Percentiles rank a stretch among this genome's conserved stretches.
These are phyloP conservation scores for Buddleja alternifolia DNA, from an alignment of 257 asterid species.

Conservation along the genomic window DNA sequence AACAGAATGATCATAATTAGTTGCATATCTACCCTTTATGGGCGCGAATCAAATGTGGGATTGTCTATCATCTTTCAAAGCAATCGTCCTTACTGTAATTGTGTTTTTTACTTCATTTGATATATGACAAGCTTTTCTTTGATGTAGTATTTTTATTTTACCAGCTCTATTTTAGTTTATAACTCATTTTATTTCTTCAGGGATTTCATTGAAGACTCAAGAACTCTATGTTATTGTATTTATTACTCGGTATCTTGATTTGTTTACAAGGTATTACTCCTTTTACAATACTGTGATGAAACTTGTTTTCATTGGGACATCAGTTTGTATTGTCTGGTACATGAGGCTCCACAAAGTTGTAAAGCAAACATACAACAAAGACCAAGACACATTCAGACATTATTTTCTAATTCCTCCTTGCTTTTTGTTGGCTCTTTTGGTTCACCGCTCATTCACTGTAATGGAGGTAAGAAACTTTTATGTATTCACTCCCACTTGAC, in stretches of 20 bases:
- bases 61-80: background rate
- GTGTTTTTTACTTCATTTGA: background rate
- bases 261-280: slow-evolving; percentile 42
- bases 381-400: slow-evolving; percentile 47
- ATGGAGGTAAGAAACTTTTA: slow-evolving; percentile 40
- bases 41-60: no score
- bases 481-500: background rate
- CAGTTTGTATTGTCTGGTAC: slow-evolving; percentile 50
- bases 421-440: slow-evolving; percentile 45
- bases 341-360: slow-evolving; percentile 58
- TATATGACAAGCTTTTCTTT: background rate
- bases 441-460: slow-evolving; percentile 40
- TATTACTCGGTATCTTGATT: slow-evolving; percentile 50
- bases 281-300: slow-evolving; percentile 57
- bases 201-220: slow-evolving; percentile 59
- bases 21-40: background rate
- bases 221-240: slow-evolving; percentile 52
- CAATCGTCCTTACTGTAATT: background rate
- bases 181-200: slow-evolving; percentile 31
- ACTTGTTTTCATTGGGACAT: slow-evolving; percentile 52
- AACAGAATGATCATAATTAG: background rate
- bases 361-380: slow-evolving; percentile 52
- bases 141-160: background rate
- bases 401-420: slow-evolving; percentile 43
- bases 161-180: background rate